Evolutionary conservation across 345 rosid species (phyloP).

Genomic region (Acer yangbiense): DNA sequence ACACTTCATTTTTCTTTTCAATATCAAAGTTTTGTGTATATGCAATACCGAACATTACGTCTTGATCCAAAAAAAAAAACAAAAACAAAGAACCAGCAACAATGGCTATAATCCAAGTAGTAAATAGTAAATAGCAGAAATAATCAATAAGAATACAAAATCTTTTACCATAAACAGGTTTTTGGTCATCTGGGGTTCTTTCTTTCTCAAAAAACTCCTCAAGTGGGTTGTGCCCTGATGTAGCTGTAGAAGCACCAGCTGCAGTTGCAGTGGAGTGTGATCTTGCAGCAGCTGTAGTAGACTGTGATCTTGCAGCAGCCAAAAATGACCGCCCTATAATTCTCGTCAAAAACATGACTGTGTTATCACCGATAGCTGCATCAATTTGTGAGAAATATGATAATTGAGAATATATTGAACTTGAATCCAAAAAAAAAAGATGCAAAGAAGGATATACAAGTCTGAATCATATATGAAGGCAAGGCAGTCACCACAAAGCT

Average conservation of each 20-base stretch:
- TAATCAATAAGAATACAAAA: background rate
- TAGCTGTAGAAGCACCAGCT: slow-evolving; percentile 52
- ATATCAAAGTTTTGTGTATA: background rate
- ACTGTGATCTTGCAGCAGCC: slow-evolving; percentile 69
- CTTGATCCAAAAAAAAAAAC: background rate
- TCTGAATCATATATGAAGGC: too few species aligned
- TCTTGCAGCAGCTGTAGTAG: slow-evolving; percentile 58
- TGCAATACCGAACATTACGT: background rate
- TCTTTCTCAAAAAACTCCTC: slow-evolving; percentile 86
- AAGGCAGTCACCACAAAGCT: too few species aligned
- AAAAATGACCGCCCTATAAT: slow-evolving; percentile 61
- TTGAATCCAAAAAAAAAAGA: too few species aligned
- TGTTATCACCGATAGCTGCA: background rate
- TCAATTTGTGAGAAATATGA: too few species aligned
- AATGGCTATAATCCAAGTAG: background rate
- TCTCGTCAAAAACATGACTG: slow-evolving; percentile 65
- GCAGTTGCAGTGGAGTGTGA: slow-evolving; percentile 56
- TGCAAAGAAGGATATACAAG: too few species aligned
- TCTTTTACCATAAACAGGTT: slow-evolving; percentile 70
- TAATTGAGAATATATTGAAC: too few species aligned
- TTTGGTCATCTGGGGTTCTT: slow-evolving; percentile 65
- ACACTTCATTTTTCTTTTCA: background rate
- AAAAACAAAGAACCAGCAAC: background rate
- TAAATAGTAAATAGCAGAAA: background rate
- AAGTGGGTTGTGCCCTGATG: slow-evolving; percentile 55